phyloP scores from a whole-genome alignment of 331 rosid genomes.

The Malus hybrid region DNA sequence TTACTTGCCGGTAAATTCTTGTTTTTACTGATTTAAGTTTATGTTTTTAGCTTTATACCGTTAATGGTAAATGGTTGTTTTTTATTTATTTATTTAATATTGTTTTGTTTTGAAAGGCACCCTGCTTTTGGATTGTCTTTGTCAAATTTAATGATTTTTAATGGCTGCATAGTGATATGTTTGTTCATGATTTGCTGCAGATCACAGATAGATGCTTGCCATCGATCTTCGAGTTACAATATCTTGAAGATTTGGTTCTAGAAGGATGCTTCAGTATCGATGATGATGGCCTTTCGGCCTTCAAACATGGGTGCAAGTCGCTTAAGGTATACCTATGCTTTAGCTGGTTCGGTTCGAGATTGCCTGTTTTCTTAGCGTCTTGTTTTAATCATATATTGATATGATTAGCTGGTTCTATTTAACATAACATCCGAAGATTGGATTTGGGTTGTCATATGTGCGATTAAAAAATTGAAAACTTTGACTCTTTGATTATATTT shows the following conservation, averaged over 20 bases:
- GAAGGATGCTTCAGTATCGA: constrained; percentile 89
- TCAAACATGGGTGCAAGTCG: constrained; percentile 64
- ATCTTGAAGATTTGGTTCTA: constrained; percentile 76
- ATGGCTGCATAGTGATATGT: not conserved
- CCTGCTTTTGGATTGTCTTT: not conserved
- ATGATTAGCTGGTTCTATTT: not conserved
- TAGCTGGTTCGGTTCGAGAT: not conserved
- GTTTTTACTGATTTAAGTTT: not conserved
- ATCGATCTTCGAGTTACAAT: constrained; percentile 56
- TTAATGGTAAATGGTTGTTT: constrained; percentile 24
- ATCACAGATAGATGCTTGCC: constrained; percentile 78
- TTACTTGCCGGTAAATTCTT: constrained; percentile 59
- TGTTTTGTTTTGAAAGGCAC: not conserved
- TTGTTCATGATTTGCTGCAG: constrained; percentile 28
- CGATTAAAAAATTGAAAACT: not conserved
- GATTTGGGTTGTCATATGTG: not conserved
- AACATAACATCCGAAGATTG: no score
- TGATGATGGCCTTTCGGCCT: constrained; percentile 49
- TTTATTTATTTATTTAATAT: not conserved
- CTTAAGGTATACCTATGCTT: constrained; percentile 52
- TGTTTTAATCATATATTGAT: not conserved
- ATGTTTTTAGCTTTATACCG: not conserved
- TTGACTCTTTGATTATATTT: not conserved
- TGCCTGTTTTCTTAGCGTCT: not conserved
- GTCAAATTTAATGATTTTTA: not conserved